Evolutionary conservation across 345 rosid species (phyloP), one percentile per base, ranked within the genome.

Genomic region (Ceriops zippeliana): DNA sequence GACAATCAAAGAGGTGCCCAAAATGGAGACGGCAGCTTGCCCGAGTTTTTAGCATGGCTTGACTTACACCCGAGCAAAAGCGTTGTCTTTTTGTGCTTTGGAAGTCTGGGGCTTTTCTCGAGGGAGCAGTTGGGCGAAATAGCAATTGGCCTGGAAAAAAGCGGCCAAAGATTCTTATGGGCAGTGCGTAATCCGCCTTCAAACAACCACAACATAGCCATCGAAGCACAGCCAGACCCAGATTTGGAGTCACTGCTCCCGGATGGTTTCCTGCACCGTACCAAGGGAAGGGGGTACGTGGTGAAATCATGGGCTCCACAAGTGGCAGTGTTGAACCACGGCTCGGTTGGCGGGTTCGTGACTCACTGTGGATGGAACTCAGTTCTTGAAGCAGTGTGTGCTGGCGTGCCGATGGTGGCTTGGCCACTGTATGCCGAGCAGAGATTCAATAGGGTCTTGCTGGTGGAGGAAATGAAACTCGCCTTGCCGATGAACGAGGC

Each of bases 281-380:
- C 84, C 0, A 70, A 34, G 28, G 76, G 69, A 5, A 78, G 67
- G 72, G 92, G 95, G 5, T 52, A 80, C 61, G 83, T 84, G 37
- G 75, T 85, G 49, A 81, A 84, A 64, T 75, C 31, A 30, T 30
- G 24, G 91, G 90, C 87, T 0, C 92, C 90, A 4, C 92, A 88
- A 61, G 79, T 82, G 52, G 81, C 71, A 16, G 80, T 88, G 24
- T 70, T 87, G 70, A 84, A 63, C 47, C 91, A 85, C 30, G 71
- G 57, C 6, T 75, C 92, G 0, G 72, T 82, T 1, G 88, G 90
- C 4, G 89, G 88, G 46, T 88, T 88, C 37, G 90, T 86, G 46
- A 90, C 84, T 61, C 95, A 88, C 68, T 82, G 91, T 26, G 92
- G 97, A 2, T 90, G 90, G 95, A 90, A 87, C 67, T 86, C 92